phyloP scores from a whole-genome alignment of 352 stramenopile species.

The Elongisporangium undulatum region DNA sequence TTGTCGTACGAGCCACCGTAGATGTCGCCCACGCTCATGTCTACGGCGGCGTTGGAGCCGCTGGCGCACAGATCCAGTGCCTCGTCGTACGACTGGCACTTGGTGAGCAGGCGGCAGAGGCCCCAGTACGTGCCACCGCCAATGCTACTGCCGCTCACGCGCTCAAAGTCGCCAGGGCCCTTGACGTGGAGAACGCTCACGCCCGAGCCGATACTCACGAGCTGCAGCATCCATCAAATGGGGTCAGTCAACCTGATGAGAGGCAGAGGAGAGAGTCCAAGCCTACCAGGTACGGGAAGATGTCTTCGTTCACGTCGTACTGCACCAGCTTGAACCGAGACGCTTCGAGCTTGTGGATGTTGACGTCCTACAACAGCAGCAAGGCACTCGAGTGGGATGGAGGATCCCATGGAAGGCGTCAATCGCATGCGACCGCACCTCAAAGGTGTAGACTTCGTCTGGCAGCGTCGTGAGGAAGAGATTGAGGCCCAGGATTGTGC shows the following conservation, averaged over 20 bases:
- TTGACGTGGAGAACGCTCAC: constrained; percentile 96
- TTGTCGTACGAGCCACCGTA: constrained; percentile 96
- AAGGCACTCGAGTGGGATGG: neutral
- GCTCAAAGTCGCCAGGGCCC: constrained; percentile 91
- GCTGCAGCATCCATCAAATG: constrained; percentile 18
- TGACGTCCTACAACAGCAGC: constrained; percentile 48
- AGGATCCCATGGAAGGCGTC: neutral
- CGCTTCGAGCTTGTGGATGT: constrained; percentile 69
- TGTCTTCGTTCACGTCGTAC: constrained; percentile 70
- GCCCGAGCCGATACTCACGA: constrained; percentile 98
- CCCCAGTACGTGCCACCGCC: constrained; percentile 99
- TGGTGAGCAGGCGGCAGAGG: constrained; percentile 93
- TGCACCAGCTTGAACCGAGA: constrained; percentile 76
- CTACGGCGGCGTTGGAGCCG: constrained; percentile 83
- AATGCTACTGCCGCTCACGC: constrained; percentile 98
- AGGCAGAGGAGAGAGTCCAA: neutral
- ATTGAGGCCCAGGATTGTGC: constrained; percentile 96
- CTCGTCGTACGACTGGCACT: constrained; percentile 82
- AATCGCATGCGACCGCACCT: constrained; percentile 43
- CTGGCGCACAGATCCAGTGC: constrained; percentile 76
- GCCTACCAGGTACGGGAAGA: constrained; percentile 84
- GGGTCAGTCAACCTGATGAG: neutral
- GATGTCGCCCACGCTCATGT: constrained; percentile 99
- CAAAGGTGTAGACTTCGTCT: constrained; percentile 98
- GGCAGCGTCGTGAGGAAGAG: constrained; percentile 94